Percentiles rank a stretch among this genome's conserved stretches.
Conservation (phyloP, 345 rosid species). For the sweet orange (Citrus sinensis) region DNA sequence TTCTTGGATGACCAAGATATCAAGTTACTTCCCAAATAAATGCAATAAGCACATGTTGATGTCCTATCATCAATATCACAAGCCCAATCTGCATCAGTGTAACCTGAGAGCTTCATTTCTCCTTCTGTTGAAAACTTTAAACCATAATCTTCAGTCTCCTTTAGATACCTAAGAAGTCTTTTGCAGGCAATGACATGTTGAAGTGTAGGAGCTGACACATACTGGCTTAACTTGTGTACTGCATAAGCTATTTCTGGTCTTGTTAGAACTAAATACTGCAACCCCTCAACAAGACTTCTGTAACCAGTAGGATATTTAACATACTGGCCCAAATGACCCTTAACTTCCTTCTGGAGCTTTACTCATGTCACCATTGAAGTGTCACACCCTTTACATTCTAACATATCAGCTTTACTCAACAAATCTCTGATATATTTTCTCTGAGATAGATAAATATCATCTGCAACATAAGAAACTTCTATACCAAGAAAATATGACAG, state of each 20-base stretch:
- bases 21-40: too few species aligned
- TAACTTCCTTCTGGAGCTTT: too few species aligned
- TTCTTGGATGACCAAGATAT: too few species aligned
- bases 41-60: neutral
- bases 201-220: neutral
- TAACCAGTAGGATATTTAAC: neutral
- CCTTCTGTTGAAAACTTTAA: rapidly evolving
- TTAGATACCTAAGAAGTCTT: neutral
- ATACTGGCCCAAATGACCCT: rapidly evolving
- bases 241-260: neutral
- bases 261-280: neutral
- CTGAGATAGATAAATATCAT: too few species aligned
- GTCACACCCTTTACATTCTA: rapidly evolving
- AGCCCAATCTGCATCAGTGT: neutral
- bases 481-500: too few species aligned
- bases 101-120: too few species aligned
- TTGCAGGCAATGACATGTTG: neutral
- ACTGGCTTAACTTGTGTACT: neutral
- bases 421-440: too few species aligned
- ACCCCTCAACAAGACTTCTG: neutral
- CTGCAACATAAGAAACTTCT: too few species aligned
- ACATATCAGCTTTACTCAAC: neutral
- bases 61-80: neutral
- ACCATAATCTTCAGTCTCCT: rapidly evolving
- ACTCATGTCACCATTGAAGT: too few species aligned